Evolutionary conservation across 495 filamentous ascomycete genomes (phyloP), one percentile per base, ranked within the genome.

Genomic region (Paragyromitra xinjiangensis): DNA sequence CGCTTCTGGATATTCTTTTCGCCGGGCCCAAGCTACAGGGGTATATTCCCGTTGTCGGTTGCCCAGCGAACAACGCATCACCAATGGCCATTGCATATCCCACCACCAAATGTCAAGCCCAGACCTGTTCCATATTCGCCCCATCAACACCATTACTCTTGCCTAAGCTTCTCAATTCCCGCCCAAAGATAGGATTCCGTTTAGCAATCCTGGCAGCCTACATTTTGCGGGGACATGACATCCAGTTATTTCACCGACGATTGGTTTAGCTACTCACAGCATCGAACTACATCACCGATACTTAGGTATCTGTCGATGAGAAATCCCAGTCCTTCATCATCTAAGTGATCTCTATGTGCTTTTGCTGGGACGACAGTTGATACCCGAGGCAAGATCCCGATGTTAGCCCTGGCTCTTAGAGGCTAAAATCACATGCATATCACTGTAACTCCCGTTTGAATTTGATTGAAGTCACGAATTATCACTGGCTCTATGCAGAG

Each of bases 31-130:
- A 64, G 58, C 45, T 42, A 63, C 73, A 64, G 37, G 67, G 73
- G 16, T 71, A 48, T 37, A 34, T 34, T 34, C 29, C 29, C 29
- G 55, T 67, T 53, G 50, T 16, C 14, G 14, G 50, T 37, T 34
- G 55, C 55, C 61, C 59, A 71, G 29, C 59, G 67, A 73, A 77
- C 74, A 77, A 66, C 74, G 51, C 74, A 77, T 73, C 68, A 61
- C 68, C 69, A 76, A 71, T 76, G 22, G n/a, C 50, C 56, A 12
- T 72, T 53, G 40, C 26, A 56, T 71, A 29, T 37, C 67, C 58
- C 34, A 72, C 58, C 73, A 64, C 56, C 16, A 63, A 55, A 64
- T 53, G 48, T 76, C 73, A 76, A 76, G 59, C 67, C 73, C 50
- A 56, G 73, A 64, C 73, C 61, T 40, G 48, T 76, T 76, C 62